Conservation (phyloP, 257 asterid genomes). For the Coffea canephora region DNA sequence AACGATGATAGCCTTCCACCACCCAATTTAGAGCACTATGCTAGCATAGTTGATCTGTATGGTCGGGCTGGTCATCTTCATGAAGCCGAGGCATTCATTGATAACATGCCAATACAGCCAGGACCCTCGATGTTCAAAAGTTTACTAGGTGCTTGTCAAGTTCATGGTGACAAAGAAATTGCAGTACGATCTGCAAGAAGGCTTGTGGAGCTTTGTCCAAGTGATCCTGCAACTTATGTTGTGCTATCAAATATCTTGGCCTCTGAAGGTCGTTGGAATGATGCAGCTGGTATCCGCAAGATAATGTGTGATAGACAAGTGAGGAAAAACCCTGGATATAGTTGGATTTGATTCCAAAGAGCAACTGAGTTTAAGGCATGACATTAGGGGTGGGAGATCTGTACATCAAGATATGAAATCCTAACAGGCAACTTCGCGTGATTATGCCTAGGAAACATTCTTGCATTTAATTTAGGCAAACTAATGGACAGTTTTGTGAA, state of each 20-base stretch:
- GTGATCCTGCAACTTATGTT: constrained; percentile 54
- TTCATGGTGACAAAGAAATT: constrained; percentile 53
- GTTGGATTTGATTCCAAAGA: constrained; percentile 42
- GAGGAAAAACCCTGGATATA: constrained; percentile 51
- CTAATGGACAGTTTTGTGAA: not conserved
- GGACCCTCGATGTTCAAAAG: constrained; percentile 51
- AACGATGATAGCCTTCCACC: constrained; percentile 30
- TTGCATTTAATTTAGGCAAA: not conserved
- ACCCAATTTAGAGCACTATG: constrained; percentile 53
- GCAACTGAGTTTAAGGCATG: not conserved
- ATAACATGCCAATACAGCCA: constrained; percentile 46
- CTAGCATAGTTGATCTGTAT: constrained; percentile 62
- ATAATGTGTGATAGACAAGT: constrained; percentile 42
- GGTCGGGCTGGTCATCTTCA: constrained; percentile 56
- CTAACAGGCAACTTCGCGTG: not conserved
- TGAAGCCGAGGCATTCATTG: constrained; percentile 56
- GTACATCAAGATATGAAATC: not conserved
- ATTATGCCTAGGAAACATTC: not conserved
- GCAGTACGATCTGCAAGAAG: constrained; percentile 44
- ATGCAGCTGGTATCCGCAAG: constrained; percentile 47
- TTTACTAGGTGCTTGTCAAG: constrained; percentile 48
- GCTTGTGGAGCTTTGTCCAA: constrained; percentile 52
- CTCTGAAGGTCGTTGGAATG: constrained; percentile 56
- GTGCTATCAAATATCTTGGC: constrained; percentile 59
- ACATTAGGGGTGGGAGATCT: not conserved